phyloP scores from a whole-genome alignment of 495 filamentous ascomycete species.

The Xylaria castorea region DNA sequence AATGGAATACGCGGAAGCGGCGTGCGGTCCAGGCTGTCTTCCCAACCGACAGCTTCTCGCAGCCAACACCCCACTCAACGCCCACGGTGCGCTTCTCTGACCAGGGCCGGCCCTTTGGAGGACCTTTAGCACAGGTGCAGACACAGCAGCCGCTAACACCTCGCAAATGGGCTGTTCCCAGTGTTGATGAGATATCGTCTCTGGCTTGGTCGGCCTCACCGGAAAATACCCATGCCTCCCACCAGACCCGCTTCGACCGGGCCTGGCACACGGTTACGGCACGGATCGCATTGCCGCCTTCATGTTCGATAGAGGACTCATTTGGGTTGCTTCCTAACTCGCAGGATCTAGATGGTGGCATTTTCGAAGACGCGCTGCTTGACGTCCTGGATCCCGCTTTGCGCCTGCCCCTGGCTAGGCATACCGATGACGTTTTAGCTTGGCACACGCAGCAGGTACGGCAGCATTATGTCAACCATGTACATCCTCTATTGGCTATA shows the following conservation, averaged over 20 bases:
- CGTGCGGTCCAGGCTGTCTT: conserved; percentile 62
- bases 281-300: conserved; percentile 63
- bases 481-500: conserved; percentile 54
- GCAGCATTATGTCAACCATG: conserved; percentile 57
- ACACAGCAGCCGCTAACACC: conserved; percentile 13
- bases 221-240: conserved; percentile 41
- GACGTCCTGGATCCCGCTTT: conserved; percentile 48
- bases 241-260: conserved; percentile 69
- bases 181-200: conserved; percentile 1
- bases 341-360: conserved; percentile 41
- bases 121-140: conserved; percentile 32
- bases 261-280: conserved; percentile 73
- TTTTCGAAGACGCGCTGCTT: conserved; percentile 53
- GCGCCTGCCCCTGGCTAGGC: conserved; percentile 50
- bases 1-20: conserved; percentile 49
- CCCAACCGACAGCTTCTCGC: conserved; percentile 47
- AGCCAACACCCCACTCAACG: conserved; percentile 52
- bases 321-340: conserved; percentile 53
- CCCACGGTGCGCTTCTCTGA: conserved; percentile 44
- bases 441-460: conserved; percentile 62
- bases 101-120: conserved; percentile 50
- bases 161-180: conserved; percentile 27
- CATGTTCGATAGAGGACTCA: conserved; percentile 50
- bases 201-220: conserved; percentile 32
- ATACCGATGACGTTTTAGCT: conserved; percentile 56